Conservation (phyloP, 768 basidiomycete genomes). For the Suillus lakei region DNA sequence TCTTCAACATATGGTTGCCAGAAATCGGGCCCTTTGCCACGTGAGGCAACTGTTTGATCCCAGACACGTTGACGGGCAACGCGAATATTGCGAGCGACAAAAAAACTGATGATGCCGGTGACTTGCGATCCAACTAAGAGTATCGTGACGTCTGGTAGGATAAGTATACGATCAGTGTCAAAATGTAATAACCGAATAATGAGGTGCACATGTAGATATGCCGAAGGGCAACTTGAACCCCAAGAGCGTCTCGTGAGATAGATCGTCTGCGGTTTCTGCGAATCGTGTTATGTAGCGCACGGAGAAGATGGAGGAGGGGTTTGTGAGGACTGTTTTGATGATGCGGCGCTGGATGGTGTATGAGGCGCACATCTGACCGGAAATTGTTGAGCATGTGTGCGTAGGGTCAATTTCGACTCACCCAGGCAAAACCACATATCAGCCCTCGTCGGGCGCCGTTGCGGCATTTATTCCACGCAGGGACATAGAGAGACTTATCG, state of each 20-base stretch:
- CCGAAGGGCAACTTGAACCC: slow-evolving; percentile 70
- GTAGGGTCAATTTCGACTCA: slow-evolving; percentile 33
- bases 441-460: slow-evolving; percentile 77
- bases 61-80: slow-evolving; percentile 79
- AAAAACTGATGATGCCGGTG: slow-evolving; percentile 77
- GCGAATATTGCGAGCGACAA: slow-evolving; percentile 82
- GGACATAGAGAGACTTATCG: slow-evolving; percentile 67
- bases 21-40: slow-evolving; percentile 82
- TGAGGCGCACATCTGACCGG: slow-evolving; percentile 59
- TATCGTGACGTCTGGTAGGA: slow-evolving; percentile 66
- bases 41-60: slow-evolving; percentile 82
- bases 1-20: slow-evolving; percentile 87
- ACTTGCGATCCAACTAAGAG: slow-evolving; percentile 77
- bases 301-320: slow-evolving; percentile 34
- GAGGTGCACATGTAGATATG: slow-evolving; percentile 66
- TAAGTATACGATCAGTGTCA: background rate
- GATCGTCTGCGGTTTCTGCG: slow-evolving; percentile 31
- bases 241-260: slow-evolving; percentile 57
- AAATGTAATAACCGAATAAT: background rate
- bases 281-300: slow-evolving; percentile 30
- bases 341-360: slow-evolving; percentile 75
- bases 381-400: slow-evolving; percentile 2
- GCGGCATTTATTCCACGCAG: slow-evolving; percentile 85
- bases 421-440: slow-evolving; percentile 73
- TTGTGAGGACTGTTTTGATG: slow-evolving; percentile 44